Conservation (phyloP, 345 rosid genomes). For the Firmiana major region DNA sequence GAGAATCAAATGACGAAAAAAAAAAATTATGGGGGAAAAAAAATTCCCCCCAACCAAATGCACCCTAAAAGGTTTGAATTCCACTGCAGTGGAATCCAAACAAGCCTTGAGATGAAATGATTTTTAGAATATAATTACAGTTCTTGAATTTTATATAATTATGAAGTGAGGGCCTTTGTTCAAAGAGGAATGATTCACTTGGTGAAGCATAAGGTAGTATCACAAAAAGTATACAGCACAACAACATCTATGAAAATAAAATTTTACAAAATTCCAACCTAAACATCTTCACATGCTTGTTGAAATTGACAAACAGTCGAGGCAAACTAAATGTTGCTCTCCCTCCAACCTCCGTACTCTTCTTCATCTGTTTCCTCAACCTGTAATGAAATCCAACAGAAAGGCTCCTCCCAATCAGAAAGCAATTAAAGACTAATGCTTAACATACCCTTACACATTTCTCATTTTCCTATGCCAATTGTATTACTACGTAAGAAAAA, state of each 20-base stretch:
- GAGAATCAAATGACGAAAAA: too few species aligned
- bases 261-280: background rate
- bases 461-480: background rate
- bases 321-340: slow-evolving; percentile 33
- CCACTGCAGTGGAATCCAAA: too few species aligned
- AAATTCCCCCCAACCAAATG: too few species aligned
- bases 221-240: too few species aligned
- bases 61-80: too few species aligned
- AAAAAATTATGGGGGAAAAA: too few species aligned
- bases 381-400: slow-evolving; percentile 22
- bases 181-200: background rate
- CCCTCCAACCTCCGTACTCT: slow-evolving; percentile 77
- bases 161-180: background rate
- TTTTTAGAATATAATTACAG: too few species aligned
- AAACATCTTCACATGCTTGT: background rate
- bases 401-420: too few species aligned
- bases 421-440: background rate
- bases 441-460: background rate
- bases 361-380: slow-evolving; percentile 26
- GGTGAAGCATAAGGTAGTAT: background rate
- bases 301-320: background rate
- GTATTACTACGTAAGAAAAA: background rate
- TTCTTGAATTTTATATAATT: too few species aligned
- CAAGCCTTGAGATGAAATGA: too few species aligned
- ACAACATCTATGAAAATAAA: background rate